Base-by-base conservation (phyloP, 2,329 filamentous ascomycete species). In the Claviceps maximensis region DNA sequence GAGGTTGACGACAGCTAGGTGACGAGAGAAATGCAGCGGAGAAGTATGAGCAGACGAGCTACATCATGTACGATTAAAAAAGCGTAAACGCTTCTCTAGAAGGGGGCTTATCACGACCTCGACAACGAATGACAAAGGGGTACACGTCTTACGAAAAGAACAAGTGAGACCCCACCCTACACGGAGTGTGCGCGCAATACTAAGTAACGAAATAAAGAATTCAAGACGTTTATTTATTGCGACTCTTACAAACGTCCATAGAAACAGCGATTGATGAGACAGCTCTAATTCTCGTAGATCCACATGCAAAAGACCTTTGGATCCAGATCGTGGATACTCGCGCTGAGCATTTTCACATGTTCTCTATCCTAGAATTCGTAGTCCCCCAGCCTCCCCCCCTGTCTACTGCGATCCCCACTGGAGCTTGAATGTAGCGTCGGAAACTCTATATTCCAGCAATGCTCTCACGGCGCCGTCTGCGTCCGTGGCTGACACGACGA, bases 341-440 rank as follows among this genome's bases (percentile, higher is more conserved):
- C n/a, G n/a, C n/a, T n/a, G n/a, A n/a, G n/a, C n/a, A n/a, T n/a
- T n/a, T n/a, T n/a, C n/a, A n/a, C n/a, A n/a, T n/a, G n/a, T n/a
- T n/a, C n/a, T n/a, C n/a, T n/a, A n/a, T n/a, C n/a, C n/a, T n/a
- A n/a, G n/a, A n/a, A n/a, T n/a, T n/a, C n/a, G n/a, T n/a, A n/a
- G n/a, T n/a, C n/a, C n/a, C 29, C 6, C 31, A 29, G 23, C 15
- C 10, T 4, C 21, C 25, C 38, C 25, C 13, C 45, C n/a, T n/a
- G 12, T 58, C 63, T 74, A 84, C 66, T 84, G 77, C 59, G 77
- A 79, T 3, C 78, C 83, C 93, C 93, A 98, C 55, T 89, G 75
- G 67, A 97, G 71, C 61, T 90, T 83, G 66, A 88, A 88, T 50
- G 87, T 79, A 10, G 84, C 86, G 58, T 83, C 76, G 0, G 86